Conservation (phyloP, 1,284 basidiomycete species). For the Inonotus hispidus region DNA sequence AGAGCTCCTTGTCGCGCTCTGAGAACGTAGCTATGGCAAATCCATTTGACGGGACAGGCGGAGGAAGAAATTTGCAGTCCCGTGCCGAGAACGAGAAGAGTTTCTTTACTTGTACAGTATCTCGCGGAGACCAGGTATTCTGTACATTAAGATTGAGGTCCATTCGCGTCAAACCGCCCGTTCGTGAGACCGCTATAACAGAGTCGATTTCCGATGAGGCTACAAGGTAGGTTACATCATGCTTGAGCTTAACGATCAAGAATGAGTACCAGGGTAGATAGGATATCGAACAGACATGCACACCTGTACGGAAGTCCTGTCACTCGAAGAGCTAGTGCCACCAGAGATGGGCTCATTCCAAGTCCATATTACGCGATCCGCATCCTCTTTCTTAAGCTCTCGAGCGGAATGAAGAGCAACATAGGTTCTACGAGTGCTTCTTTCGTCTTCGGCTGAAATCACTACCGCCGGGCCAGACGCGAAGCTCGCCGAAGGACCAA, state of each 20-base stretch:
- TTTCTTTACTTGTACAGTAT: slow-evolving; percentile 31
- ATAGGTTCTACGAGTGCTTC: slow-evolving; percentile 47
- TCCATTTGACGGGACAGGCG: slow-evolving; percentile 26
- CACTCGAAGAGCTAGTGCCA: slow-evolving; percentile 28
- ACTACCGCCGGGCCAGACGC: slow-evolving; percentile 50
- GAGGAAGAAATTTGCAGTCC: slow-evolving; percentile 41
- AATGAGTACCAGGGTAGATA: not conserved
- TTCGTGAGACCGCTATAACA: slow-evolving; percentile 38
- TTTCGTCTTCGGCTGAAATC: slow-evolving; percentile 31
- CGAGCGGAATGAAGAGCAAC: slow-evolving; percentile 44
- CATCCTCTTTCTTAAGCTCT: slow-evolving; percentile 36
- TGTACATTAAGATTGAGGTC: slow-evolving; percentile 35
- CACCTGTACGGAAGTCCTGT: slow-evolving; percentile 41
- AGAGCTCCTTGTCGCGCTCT: slow-evolving; percentile 10
- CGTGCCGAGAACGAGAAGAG: slow-evolving; percentile 41
- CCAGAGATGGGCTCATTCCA: slow-evolving; percentile 55
- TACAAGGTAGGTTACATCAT: not conserved
- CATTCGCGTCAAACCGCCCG: slow-evolving; percentile 41
- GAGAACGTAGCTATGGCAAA: slow-evolving; percentile 31
- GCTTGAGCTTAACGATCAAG: not conserved
- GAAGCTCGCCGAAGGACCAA: slow-evolving; percentile 59
- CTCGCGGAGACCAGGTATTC: slow-evolving; percentile 29
- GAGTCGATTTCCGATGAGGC: not conserved
- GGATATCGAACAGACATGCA: slow-evolving; percentile 24
- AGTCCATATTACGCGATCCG: slow-evolving; percentile 49